These are phyloP conservation scores for Hyaloscypha bicolor DNA, from an alignment of 495 filamentous ascomycete genomes.

Conservation along the genomic window DNA sequence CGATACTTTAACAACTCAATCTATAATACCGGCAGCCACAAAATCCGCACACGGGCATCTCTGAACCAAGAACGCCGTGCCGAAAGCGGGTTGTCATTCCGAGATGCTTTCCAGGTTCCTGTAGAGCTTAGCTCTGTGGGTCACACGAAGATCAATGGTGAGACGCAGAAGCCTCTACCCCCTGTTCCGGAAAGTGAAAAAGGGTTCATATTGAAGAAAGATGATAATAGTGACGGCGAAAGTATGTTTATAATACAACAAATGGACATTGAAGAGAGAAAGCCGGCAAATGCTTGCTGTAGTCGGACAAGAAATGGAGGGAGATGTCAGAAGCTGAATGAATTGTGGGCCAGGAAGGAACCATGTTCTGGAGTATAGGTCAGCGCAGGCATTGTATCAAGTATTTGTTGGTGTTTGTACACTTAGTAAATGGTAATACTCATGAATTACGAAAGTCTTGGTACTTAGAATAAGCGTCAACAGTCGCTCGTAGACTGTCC, in stretches of 20 bases:
- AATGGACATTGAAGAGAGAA: not conserved
- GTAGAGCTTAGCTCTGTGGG: not conserved
- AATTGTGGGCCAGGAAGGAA: not conserved
- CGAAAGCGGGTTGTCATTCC: not conserved
- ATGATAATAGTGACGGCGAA: not conserved
- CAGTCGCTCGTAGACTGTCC: too few relatives aligned
- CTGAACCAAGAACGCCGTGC: not conserved
- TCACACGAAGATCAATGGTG: not conserved
- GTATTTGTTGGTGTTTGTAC: not conserved
- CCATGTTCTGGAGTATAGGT: not conserved
- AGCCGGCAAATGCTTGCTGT: not conserved
- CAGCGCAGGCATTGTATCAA: not conserved
- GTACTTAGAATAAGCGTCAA: too few relatives aligned
- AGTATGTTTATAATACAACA: not conserved
- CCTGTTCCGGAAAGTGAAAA: not conserved
- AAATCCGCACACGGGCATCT: not conserved
- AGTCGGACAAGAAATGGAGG: not conserved
- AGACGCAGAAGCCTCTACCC: not conserved
- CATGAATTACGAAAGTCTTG: too few relatives aligned
- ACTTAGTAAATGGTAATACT: too few relatives aligned
- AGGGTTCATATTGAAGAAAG: not conserved
- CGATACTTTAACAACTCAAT: slow-evolving; percentile 15
- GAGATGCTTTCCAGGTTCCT: not conserved
- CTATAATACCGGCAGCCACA: not conserved
- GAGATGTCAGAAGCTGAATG: not conserved